These are phyloP conservation scores for Aureobasidium sp. DNA, from an alignment of 2,329 filamentous ascomycete species.

Conservation along the genomic window DNA sequence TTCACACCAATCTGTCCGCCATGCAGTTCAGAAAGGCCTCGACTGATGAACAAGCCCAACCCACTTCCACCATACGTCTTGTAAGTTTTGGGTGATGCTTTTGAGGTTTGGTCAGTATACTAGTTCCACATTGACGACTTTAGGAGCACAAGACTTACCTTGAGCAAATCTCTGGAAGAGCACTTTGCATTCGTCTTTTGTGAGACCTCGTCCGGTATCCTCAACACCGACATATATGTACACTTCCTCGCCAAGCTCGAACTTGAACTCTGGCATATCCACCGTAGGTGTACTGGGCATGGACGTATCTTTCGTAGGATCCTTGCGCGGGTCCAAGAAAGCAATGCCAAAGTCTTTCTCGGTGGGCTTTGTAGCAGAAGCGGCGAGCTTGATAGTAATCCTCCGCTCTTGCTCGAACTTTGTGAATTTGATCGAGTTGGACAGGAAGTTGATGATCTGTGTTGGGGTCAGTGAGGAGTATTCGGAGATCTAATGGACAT, in stretches of 20 bases:
- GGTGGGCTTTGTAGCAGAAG: constrained; percentile 27
- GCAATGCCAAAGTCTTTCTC: constrained; percentile 27
- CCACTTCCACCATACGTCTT: constrained; percentile 62
- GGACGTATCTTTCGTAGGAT: not conserved
- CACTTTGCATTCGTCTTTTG: constrained; percentile 28
- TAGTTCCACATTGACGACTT: too few relatives aligned
- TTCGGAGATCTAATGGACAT: not conserved
- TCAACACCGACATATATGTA: constrained; percentile 31
- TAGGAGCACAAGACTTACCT: constrained; percentile 39
- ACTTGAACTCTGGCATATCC: not conserved
- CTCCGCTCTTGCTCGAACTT: constrained; percentile 26
- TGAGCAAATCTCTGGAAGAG: constrained; percentile 64
- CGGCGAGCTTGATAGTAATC: constrained; percentile 34
- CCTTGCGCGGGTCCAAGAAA: constrained; percentile 24
- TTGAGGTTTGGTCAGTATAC: not conserved
- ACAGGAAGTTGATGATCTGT: constrained; percentile 30
- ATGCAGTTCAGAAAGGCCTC: constrained; percentile 51
- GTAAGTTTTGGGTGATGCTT: constrained; percentile 6
- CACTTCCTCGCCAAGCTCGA: constrained; percentile 26
- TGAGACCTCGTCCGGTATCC: constrained; percentile 32
- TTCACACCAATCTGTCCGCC: constrained; percentile 60
- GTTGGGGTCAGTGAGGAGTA: not conserved
- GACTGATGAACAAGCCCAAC: constrained; percentile 60
- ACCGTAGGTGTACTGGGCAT: not conserved
- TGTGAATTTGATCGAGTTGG: constrained; percentile 38